Evolutionary conservation across 164 flowering plant species (phyloP), one percentile per base, ranked within the genome.

Genomic region (Cinnamomum chago): DNA sequence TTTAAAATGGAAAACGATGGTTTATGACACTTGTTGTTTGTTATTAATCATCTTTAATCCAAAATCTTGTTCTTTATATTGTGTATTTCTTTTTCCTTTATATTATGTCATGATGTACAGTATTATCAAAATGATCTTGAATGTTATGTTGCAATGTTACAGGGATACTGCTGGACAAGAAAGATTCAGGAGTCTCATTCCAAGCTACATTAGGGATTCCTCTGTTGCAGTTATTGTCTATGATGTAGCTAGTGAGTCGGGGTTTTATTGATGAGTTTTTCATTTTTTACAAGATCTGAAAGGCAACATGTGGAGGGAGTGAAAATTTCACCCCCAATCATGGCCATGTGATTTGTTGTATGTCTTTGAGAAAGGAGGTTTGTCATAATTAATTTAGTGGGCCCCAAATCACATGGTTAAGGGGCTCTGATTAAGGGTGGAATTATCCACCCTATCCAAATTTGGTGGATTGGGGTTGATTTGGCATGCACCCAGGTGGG

Each of bases 91-190:
- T 33, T 28, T 24, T 9, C 28, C 25, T 27, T 27, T 27, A 67
- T 67, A 30, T 27, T 28, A 20, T 33, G 50, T 17, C 50, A 15
- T 67, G 20, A 22, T 15, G 76, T 14, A 0, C 0, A 35, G 28
- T 67, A 14, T 67, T 67, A 20, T n/a, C 27, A 24, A 27, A 25
- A 25, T 65, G 24, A 10, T 25, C 67, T 25, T 14, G 12, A 65
- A 65, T 25, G 17, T 65, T 25, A 65, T 65, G 24, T 65, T 65
- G 28, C 30, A 68, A 33, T 27, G 12, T 73, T n/a, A 66, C 87
- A 90, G 97, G 97, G 97, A 92, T 78, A 92, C 97, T 33, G 97
- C 97, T 35, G 95, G 95, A 33, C 97, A 92, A 70, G 95, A 92
- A 83, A 89, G 97, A 79, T 92, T 92, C 78, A 84, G 97, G 79